Evolutionary conservation across 768 basidiomycete species (phyloP).

Genomic region (Collybia nuda): DNA sequence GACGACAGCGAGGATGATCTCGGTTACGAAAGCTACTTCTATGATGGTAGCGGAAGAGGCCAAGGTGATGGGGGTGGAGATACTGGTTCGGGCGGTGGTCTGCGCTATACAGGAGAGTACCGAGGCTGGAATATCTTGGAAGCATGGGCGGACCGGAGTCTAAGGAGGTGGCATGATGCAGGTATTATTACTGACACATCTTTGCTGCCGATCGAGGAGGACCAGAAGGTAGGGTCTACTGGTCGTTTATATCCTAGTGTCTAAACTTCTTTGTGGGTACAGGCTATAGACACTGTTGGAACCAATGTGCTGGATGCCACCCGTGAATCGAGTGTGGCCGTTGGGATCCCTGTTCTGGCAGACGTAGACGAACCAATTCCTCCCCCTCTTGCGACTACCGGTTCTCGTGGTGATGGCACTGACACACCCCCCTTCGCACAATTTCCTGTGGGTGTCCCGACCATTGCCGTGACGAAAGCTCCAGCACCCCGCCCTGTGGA

Average conservation of each 20-base stretch:
- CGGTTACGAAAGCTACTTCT: conserved; percentile 87
- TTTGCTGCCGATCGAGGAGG: conserved; percentile 37
- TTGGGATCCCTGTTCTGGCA: conserved; percentile 63
- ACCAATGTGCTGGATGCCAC: conserved; percentile 38
- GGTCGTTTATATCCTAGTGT: neutral
- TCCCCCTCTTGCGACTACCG: conserved; percentile 22
- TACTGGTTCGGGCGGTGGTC: conserved; percentile 62
- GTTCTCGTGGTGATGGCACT: conserved; percentile 13
- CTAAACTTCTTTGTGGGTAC: conserved; percentile 2
- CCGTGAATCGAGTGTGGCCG: conserved; percentile 48
- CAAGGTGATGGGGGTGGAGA: conserved; percentile 81
- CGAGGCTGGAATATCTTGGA: conserved; percentile 91
- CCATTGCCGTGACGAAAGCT: conserved; percentile 65
- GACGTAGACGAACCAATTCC: conserved; percentile 36
- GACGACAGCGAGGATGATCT: conserved; percentile 82
- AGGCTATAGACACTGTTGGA: conserved; percentile 39
- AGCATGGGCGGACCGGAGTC: conserved; percentile 89
- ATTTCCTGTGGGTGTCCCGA: conserved; percentile 37
- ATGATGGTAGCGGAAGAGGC: conserved; percentile 74
- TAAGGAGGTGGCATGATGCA: conserved; percentile 81
- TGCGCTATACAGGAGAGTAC: conserved; percentile 83
- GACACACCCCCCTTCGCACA: conserved; percentile 9
- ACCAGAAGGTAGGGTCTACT: conserved; percentile 46
- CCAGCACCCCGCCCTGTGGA: conserved; percentile 71
- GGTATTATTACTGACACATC: conserved; percentile 63